Conservation (phyloP, 257 asterid species). For the Fraxinus quadrangulata region DNA sequence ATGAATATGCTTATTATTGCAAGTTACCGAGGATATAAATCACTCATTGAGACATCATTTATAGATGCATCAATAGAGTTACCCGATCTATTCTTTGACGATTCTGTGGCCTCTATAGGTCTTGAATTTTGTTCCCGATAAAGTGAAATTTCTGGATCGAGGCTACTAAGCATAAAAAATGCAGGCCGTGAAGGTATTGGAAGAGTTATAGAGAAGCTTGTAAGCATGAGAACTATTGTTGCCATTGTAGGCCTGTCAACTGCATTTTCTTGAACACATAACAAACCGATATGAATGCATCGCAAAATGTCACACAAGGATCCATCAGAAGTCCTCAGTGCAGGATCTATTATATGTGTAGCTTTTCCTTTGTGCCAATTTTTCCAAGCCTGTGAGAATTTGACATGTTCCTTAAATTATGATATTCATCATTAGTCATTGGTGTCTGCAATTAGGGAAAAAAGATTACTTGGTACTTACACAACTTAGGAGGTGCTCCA, state of each 20-base stretch:
- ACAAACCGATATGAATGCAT: constrained; percentile 34
- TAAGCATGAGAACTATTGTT: constrained; percentile 28
- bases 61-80: background rate
- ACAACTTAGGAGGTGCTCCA: constrained; percentile 30
- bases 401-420: too few species aligned
- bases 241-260: constrained; percentile 38
- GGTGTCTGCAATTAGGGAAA: background rate
- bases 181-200: constrained; percentile 25
- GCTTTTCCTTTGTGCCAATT: constrained; percentile 16
- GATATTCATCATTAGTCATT: background rate
- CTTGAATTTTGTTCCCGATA: background rate
- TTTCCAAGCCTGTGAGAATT: constrained; percentile 24
- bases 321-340: background rate
- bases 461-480: constrained; percentile 29
- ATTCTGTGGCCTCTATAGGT: background rate
- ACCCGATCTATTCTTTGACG: background rate
- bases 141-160: background rate
- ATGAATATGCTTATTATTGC: too few species aligned
- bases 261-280: constrained; percentile 29
- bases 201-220: constrained; percentile 6
- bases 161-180: background rate
- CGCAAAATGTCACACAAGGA: constrained; percentile 1
- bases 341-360: constrained; percentile 23
- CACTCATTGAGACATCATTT: constrained; percentile 3
- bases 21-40: constrained; percentile 9